Conservation (phyloP, 495 filamentous ascomycete species). For the Aspergillus ostianus region DNA sequence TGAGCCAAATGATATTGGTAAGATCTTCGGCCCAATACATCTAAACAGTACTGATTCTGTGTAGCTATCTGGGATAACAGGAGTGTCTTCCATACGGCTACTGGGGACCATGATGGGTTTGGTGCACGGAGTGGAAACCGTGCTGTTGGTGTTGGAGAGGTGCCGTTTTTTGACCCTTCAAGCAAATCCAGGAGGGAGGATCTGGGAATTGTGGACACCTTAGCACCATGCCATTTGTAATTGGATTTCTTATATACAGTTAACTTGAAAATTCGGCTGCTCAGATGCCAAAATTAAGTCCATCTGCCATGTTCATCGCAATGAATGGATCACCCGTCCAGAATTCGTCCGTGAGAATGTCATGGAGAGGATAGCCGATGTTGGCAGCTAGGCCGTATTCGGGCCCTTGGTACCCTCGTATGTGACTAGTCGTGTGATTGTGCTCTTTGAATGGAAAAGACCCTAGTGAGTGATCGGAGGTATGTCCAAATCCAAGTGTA, state of each 20-base stretch:
- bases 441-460: too few relatives aligned
- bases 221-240: constrained; percentile 23
- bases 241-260: too few relatives aligned
- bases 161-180: constrained; percentile 57
- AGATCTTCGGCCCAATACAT: background rate
- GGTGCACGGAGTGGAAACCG: constrained; percentile 60
- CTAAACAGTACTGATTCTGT: background rate
- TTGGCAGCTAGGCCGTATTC: background rate
- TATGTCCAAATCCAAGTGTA: background rate
- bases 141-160: constrained; percentile 63
- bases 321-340: too few relatives aligned
- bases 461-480: too few relatives aligned
- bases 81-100: constrained; percentile 66
- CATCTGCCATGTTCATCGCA: too few relatives aligned
- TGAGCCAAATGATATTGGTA: constrained; percentile 50
- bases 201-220: constrained; percentile 22
- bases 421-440: too few relatives aligned
- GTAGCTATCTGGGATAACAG: constrained; percentile 76
- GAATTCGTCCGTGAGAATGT: too few relatives aligned
- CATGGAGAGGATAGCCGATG: background rate
- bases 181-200: constrained; percentile 45
- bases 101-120: constrained; percentile 59
- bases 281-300: too few relatives aligned
- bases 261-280: too few relatives aligned
- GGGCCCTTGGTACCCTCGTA: too few relatives aligned